Evolutionary conservation across 2,329 filamentous ascomycete species (phyloP), one percentile per base, ranked within the genome.

Genomic region (Neofusicoccum laricinum): DNA sequence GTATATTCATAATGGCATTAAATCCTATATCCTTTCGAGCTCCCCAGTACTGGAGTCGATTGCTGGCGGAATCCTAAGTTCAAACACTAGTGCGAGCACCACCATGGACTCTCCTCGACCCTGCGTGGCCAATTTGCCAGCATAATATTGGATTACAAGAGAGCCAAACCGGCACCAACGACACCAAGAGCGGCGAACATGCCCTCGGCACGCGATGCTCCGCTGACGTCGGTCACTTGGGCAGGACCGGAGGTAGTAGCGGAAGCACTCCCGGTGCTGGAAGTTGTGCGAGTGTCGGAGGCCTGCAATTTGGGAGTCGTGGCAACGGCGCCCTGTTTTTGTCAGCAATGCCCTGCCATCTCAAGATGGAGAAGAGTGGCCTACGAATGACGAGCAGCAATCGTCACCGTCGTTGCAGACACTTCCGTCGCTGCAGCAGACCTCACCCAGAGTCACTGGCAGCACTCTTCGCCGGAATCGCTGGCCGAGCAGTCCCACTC

Each of bases 391-490:
- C 49, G 40, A 19, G 30, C 59, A 62, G 59, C 59, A 62, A 17
- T 51, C 59, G 17, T 30, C 21, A 4, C 59, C 45, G 19, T 45
- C 19, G 19, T n/a, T 19, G 59, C 59, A 62, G 4, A 41, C n/a
- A 21, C 10, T 40, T 12, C 43, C 51, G 43, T 58, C 62, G 32
- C n/a, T 48, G 43, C 62, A 64, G 62, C 62, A 64, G 15, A 64
- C 62, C 46, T 64, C 62, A 30, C 62, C 62, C 19, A 34, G 30
- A 4, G n/a, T 41, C 55, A 17, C 25, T 57, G 50, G 51, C 62
- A 64, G 62, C 62, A 64, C 21, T 57, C 51, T 32, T 64, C 62
- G 43, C 55, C 55, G 17, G 50, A 49, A 36, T 64, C 62, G 19
- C 30, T 30, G 30, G n/a, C 17, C 10, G 12, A 30, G 32, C 62